Evolutionary conservation across 164 flowering plant species (phyloP).

Genomic region (Kingdonia uniflora): DNA sequence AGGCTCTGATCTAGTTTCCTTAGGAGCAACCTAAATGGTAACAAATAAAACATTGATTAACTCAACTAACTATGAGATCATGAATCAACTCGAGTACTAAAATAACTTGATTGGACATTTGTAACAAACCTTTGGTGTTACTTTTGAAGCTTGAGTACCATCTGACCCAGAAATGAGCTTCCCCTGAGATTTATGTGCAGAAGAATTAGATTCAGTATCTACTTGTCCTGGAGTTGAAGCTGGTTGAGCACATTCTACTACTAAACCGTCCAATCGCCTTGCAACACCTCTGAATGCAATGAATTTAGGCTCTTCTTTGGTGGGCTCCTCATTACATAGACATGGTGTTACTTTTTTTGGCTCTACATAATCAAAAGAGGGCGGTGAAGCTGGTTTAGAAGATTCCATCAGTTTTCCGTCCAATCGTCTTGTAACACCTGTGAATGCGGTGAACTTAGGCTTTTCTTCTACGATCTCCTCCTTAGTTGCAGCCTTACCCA

Average conservation of each 20-base stretch:
- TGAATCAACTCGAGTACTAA: neutral
- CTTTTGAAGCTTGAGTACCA: constrained; percentile 34
- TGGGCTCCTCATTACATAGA: constrained; percentile 33
- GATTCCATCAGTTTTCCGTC: constrained; percentile 61
- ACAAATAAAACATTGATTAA: neutral
- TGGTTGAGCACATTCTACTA: constrained; percentile 24
- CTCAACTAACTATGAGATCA: neutral
- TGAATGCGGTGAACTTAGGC: constrained; percentile 73
- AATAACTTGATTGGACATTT: neutral
- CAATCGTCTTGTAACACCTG: constrained; percentile 73
- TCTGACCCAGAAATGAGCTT: constrained; percentile 92
- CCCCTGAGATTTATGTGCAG: constrained; percentile 54
- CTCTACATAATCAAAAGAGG: constrained; percentile 91
- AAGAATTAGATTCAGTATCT: constrained; percentile 15
- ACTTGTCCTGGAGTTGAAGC: neutral
- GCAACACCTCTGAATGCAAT: constrained; percentile 75
- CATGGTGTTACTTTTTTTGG: constrained; percentile 58
- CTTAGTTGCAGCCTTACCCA: constrained; percentile 33
- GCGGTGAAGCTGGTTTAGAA: constrained; percentile 40
- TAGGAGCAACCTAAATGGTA: constrained; percentile 9
- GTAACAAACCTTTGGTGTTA: constrained; percentile 32
- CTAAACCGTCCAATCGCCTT: constrained; percentile 73
- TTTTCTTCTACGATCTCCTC: constrained; percentile 41
- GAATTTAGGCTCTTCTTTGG: constrained; percentile 55
- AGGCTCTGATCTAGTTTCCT: constrained; percentile 31